phyloP scores from a whole-genome alignment of 208 protist genomes.

The Ichthyophonus hoferi region DNA sequence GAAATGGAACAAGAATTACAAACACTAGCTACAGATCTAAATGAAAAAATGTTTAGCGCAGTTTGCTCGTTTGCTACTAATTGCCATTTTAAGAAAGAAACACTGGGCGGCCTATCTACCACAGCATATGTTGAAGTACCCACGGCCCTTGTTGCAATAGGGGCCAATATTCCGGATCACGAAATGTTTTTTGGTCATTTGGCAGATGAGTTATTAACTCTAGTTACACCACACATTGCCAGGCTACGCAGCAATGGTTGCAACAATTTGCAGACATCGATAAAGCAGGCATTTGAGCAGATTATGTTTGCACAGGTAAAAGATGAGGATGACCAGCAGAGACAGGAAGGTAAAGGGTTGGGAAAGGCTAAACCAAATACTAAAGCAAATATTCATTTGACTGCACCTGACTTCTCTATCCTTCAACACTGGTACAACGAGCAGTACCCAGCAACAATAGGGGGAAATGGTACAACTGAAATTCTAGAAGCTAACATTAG shows the following conservation, averaged over 20 bases:
- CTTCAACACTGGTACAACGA: not conserved
- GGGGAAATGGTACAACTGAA: too few relatives aligned
- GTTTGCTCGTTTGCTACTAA: not conserved
- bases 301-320: not conserved
- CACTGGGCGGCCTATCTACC: not conserved
- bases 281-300: not conserved
- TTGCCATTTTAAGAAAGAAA: not conserved
- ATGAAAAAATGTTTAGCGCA: not conserved
- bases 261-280: not conserved
- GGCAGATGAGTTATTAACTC: not conserved
- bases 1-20: not conserved
- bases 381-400: not conserved
- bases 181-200: not conserved
- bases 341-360: too few relatives aligned
- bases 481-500: too few relatives aligned
- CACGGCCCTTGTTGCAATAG: not conserved
- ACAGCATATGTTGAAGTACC: not conserved
- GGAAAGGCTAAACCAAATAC: too few relatives aligned
- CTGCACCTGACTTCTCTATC: not conserved
- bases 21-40: not conserved
- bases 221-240: not conserved
- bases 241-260: not conserved
- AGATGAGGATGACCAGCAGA: not conserved
- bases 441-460: not conserved
- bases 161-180: not conserved